Percentiles rank a stretch among this genome's conserved stretches.
Conservation (phyloP, 2,329 filamentous ascomycete species). For the Colletotrichum zoysiae region DNA sequence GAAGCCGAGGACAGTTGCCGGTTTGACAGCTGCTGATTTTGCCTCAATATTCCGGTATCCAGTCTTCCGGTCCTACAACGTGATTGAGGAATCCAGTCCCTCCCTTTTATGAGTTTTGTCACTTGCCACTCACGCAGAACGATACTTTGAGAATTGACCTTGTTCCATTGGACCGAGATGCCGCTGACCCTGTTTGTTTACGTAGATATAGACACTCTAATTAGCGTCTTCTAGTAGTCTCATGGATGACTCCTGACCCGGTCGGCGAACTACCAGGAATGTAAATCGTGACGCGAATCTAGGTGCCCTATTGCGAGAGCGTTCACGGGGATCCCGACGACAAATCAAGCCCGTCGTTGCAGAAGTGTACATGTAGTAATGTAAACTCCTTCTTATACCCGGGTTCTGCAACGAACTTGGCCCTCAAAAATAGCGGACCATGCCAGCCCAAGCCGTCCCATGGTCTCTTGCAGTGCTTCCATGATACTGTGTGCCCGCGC, state of each 20-base stretch:
- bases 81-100: no score
- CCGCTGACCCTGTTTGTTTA: no score
- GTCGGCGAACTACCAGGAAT: background rate
- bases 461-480: background rate
- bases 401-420: background rate
- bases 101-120: background rate
- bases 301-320: background rate
- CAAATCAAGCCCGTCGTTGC: background rate
- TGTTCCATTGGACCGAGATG: no score
- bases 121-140: no score
- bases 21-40: background rate
- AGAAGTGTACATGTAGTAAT: rapidly evolving
- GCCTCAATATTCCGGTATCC: no score
- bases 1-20: background rate
- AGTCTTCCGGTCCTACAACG: no score
- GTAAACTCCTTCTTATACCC: background rate
- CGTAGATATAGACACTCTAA: background rate
- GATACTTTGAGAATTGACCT: no score
- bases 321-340: background rate
- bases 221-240: background rate
- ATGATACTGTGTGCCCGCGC: no score
- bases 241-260: background rate
- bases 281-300: background rate
- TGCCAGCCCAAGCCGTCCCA: background rate
- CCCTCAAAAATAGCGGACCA: no score